Evolutionary conservation across 768 basidiomycete species (phyloP), one percentile per base, ranked within the genome.

Genomic region (Asterophora lycoperdoides): DNA sequence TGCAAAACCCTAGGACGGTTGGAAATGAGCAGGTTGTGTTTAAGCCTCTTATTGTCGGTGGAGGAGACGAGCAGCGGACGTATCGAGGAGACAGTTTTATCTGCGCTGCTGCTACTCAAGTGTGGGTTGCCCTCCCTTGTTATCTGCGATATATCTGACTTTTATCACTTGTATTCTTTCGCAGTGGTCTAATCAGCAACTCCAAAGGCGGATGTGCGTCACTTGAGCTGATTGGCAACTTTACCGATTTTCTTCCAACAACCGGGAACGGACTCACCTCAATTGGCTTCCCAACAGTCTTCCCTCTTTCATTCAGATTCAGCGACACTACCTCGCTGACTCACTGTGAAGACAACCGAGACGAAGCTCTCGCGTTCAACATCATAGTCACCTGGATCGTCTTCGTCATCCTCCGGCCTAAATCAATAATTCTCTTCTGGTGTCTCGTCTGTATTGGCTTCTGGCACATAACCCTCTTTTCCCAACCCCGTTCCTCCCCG

Each of bases 31-130:
- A 83, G 53, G 72, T 84, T 30, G 79, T 78, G 39, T 88, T 80
- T 55, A 75, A 79, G 17, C 89, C 90, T 6, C 71, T 93, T 18
- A 73, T 93, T 40, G 85, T 93, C 1, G 91, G 92, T n/a, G 92
- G 92, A 14, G 89, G 90, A 2, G 89, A 91, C 66, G 52, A 52
- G 0, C 72, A 81, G 40, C 60, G 62, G 34, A 92, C 89, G 4
- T 93, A 93, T 59, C 77, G 92, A 59, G 89, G 82, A 1, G 92
- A 93, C 62, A 82, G 76, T 48, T 93, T 93, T 62, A 79, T 93
- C 32, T 93, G 92, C 62, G 81, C 88, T 35, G 83, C 91, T 35
- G 91, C 89, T 34, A 72, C 84, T 34, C 90, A 93, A 70, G 80
- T 83, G 83, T 91, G 62, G 65, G 79, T 23, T 76, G 47, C 33